Evolutionary conservation across 2,329 filamentous ascomycete genomes (phyloP).

Genomic region (Fusarium avenaceum): DNA sequence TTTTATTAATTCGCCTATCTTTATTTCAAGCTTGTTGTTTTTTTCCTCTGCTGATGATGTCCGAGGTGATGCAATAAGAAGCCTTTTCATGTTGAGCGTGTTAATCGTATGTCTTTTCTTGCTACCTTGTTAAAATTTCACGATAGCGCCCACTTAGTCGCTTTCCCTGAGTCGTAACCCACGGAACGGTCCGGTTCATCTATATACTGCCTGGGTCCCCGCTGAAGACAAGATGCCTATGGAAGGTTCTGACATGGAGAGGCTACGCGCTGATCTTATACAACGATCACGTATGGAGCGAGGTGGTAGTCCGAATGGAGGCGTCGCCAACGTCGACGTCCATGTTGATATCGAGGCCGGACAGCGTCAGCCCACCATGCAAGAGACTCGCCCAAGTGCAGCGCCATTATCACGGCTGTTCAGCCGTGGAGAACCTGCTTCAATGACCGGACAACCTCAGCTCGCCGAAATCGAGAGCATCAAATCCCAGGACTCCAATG

Average conservation of each 20-base stretch:
- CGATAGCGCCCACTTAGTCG: conserved; percentile 35
- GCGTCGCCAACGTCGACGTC: conserved; percentile 17
- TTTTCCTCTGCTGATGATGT: conserved; percentile 27
- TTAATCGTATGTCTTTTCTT: conserved; percentile 20
- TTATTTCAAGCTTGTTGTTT: conserved; percentile 6
- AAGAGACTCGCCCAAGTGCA: conserved; percentile 16
- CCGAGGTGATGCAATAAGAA: conserved; percentile 32
- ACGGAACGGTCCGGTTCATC: conserved; percentile 12
- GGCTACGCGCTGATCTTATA: conserved; percentile 52
- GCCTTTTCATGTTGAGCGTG: conserved; percentile 25
- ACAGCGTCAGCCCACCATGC: conserved; percentile 15
- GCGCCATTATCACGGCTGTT: conserved; percentile 38
- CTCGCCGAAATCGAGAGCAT: conserved; percentile 57
- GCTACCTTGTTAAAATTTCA: conserved; percentile 27
- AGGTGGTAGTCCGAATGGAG: conserved; percentile 30
- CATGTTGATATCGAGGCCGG: conserved; percentile 35
- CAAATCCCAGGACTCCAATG: conserved; percentile 62
- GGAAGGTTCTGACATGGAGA: conserved; percentile 49
- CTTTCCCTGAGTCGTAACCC: conserved; percentile 29
- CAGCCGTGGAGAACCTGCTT: conserved; percentile 35
- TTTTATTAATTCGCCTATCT: background rate
- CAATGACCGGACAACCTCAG: conserved; percentile 30
- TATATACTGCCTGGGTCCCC: conserved; percentile 22
- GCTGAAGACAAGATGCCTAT: conserved; percentile 38
- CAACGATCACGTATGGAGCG: conserved; percentile 51